These are phyloP conservation scores for Mycena sanguinolenta DNA, from an alignment of 768 basidiomycete genomes.

Conservation along the genomic window DNA sequence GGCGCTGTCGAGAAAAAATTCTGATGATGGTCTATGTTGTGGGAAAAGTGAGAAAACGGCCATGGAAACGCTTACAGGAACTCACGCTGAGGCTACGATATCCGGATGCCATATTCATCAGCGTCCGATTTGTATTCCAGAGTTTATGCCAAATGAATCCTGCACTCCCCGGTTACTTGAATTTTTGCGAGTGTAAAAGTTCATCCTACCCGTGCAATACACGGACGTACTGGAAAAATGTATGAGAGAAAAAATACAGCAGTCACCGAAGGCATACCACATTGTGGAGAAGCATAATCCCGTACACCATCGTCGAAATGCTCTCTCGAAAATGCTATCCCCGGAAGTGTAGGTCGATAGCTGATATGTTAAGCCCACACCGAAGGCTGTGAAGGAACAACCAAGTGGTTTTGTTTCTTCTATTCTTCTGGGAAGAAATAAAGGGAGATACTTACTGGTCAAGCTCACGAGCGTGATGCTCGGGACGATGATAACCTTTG, in stretches of 20 bases:
- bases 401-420: no score
- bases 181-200: neutral
- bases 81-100: neutral
- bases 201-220: neutral
- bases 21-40: neutral
- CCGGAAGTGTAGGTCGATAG: neutral
- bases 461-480: neutral
- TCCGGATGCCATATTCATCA: neutral
- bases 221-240: neutral
- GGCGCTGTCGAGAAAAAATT: neutral
- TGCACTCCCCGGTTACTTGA: neutral
- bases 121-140: neutral
- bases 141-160: slow-evolving; percentile 6
- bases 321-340: neutral
- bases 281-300: neutral
- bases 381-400: neutral
- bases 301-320: neutral
- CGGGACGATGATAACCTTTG: neutral
- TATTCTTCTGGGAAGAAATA: neutral
- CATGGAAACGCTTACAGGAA: neutral
- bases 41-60: neutral
- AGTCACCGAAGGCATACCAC: neutral
- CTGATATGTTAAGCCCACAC: neutral
- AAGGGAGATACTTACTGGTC: neutral
- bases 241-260: no score